Evolutionary conservation across 208 protist genomes (phyloP).

Genomic region (Naegleria fowleri): DNA sequence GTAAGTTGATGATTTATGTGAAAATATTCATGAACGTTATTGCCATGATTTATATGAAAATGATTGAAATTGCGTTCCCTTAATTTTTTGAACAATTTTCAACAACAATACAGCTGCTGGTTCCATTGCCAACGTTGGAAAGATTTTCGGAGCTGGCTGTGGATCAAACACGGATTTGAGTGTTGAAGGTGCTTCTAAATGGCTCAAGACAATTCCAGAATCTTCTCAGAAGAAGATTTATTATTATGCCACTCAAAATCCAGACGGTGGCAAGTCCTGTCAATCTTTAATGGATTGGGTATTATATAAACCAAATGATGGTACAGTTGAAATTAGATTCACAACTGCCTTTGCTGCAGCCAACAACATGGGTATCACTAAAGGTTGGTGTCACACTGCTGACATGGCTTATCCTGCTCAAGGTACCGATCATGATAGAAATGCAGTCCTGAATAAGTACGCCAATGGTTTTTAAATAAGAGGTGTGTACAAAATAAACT

Average conservation of each 20-base stretch:
- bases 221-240: constrained; percentile 31
- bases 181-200: constrained; percentile 29
- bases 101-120: constrained; percentile 41
- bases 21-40: too few relatives aligned
- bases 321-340: constrained; percentile 39
- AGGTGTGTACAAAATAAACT: too few relatives aligned
- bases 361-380: constrained; percentile 35
- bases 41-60: too few relatives aligned
- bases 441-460: neutral
- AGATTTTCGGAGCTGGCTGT: constrained; percentile 18
- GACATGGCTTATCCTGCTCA: constrained; percentile 13
- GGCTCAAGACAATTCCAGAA: constrained; percentile 32
- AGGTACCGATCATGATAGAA: neutral
- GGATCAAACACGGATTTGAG: constrained; percentile 42
- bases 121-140: constrained; percentile 37
- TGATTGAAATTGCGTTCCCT: too few relatives aligned
- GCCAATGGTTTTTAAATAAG: neutral
- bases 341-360: constrained; percentile 32
- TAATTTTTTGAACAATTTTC: too few relatives aligned
- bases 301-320: constrained; percentile 50
- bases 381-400: constrained; percentile 7
- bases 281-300: constrained; percentile 9
- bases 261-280: constrained; percentile 27
- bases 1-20: too few relatives aligned
- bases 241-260: constrained; percentile 49